Evolutionary conservation across 306 rosid species (phyloP), one percentile per base, ranked within the genome.

Genomic region (Corylus americana): DNA sequence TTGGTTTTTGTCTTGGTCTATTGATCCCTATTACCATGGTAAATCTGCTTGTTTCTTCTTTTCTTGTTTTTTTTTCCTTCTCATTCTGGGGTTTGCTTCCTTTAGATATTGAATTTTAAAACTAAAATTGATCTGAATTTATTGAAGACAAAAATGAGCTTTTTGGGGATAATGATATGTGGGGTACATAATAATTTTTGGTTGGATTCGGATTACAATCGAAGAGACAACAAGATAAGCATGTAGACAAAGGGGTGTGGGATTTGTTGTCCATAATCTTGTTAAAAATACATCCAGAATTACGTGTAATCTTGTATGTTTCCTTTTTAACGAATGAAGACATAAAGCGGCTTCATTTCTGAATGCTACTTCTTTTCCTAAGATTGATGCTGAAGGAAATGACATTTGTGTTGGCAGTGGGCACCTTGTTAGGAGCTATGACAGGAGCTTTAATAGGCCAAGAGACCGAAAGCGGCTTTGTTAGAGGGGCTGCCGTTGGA

Each of bases 371-470:
- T 58, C 50, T 68, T 74, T 69, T 75, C 49, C 50, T 42, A 59
- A 54, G 53, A 17, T 53, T 79, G 77, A 16, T 11, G 63, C 80
- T 1, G 49, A 59, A 20, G 55, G 47, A 85, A 78, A 79, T 81
- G 74, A 71, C 2, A 22, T 74, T 69, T 76, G 76, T 83, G 61
- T 92, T 12, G 89, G 86, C 93, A 94, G 98, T 94, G 71, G 99
- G 99, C 8, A 93, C 97, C 70, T 81, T 91, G 83, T 83, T 96
- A 79, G 99, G 99, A 51, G 99, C 99, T 31, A 79, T 96, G 92
- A 93, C 99, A 2, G 99, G 99, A 51, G 98, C 99, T 84, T 89
- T 96, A 89, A 96, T 95, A 75, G 99, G 99, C 50, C 99, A 95
- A 90, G 99, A 95, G 59, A 95, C 99, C 2, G 99, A 95, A 82